Conservation (phyloP, 1,139 yeast species). For the Debaryomyces psychrophilus region DNA sequence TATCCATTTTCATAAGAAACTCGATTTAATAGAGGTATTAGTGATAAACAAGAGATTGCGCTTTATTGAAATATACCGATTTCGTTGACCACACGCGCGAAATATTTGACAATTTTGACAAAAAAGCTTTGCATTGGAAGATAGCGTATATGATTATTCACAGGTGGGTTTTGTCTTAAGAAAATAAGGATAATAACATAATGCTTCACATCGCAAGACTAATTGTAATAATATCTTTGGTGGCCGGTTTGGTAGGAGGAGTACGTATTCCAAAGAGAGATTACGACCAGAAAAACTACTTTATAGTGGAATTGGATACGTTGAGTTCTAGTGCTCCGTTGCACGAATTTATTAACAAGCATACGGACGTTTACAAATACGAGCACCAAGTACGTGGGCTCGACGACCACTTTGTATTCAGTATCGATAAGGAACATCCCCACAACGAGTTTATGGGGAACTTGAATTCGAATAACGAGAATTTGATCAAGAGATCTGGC, state of each 20-base stretch:
- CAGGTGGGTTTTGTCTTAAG: conserved; percentile 3
- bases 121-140: background rate
- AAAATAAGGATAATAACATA: background rate
- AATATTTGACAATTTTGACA: background rate
- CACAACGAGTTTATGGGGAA: conserved; percentile 43
- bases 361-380: conserved; percentile 41
- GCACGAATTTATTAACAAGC: conserved; percentile 32
- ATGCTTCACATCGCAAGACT: conserved; percentile 1
- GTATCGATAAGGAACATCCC: conserved; percentile 44
- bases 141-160: conserved; percentile 5
- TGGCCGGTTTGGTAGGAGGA: conserved; percentile 5
- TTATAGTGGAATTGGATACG: conserved; percentile 58
- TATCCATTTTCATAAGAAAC: background rate
- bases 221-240: conserved; percentile 2
- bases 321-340: conserved; percentile 29
- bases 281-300: conserved; percentile 49
- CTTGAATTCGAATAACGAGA: conserved; percentile 33
- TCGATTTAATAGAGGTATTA: background rate
- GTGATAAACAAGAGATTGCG: background rate
- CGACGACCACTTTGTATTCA: conserved; percentile 64
- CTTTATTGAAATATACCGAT: background rate
- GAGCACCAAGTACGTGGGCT: conserved; percentile 65
- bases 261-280: conserved; percentile 36
- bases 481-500: conserved; percentile 30
- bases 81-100: background rate